These are phyloP conservation scores for Fusarium redolens DNA, from an alignment of 2,329 filamentous ascomycete species.

Conservation along the genomic window DNA sequence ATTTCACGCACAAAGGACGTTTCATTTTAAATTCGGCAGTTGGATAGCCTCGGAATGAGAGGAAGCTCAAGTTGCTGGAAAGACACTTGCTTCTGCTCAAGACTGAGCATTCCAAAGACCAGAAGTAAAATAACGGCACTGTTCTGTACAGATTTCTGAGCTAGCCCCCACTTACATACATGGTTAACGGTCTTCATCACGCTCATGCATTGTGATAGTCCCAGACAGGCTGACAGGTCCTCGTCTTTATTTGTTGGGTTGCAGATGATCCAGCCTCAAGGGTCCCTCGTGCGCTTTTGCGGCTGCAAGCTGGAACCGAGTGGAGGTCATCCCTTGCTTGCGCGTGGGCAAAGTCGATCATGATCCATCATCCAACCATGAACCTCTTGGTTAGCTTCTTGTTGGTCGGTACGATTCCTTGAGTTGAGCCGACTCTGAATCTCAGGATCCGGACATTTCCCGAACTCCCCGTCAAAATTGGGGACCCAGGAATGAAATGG, in stretches of 20 bases:
- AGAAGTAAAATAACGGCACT: not conserved
- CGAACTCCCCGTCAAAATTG: constrained; percentile 43
- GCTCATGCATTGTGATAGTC: constrained; percentile 4
- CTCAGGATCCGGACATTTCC: constrained; percentile 14
- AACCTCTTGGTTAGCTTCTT: constrained; percentile 10
- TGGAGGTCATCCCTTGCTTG: constrained; percentile 14
- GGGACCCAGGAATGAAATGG: constrained; percentile 20
- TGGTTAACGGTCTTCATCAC: constrained; percentile 12
- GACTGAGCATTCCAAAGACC: not conserved
- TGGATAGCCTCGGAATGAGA: not conserved
- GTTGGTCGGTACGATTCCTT: constrained; percentile 3
- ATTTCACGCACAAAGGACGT: constrained; percentile 18
- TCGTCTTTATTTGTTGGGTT: not conserved
- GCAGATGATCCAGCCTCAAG: constrained; percentile 24
- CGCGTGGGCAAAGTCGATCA: constrained; percentile 7
- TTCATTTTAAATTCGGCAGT: not conserved
- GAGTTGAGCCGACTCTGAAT: constrained; percentile 1
- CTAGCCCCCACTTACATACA: constrained; percentile 18
- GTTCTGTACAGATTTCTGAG: not conserved
- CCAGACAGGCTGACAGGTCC: constrained; percentile 7
- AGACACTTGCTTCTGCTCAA: not conserved
- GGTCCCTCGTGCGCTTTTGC: constrained; percentile 16
- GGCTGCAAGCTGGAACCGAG: constrained; percentile 2
- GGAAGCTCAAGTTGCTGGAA: not conserved
- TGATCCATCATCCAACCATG: not conserved